Conservation (phyloP, 306 rosid genomes). For the Astragalus glycyphyllos region DNA sequence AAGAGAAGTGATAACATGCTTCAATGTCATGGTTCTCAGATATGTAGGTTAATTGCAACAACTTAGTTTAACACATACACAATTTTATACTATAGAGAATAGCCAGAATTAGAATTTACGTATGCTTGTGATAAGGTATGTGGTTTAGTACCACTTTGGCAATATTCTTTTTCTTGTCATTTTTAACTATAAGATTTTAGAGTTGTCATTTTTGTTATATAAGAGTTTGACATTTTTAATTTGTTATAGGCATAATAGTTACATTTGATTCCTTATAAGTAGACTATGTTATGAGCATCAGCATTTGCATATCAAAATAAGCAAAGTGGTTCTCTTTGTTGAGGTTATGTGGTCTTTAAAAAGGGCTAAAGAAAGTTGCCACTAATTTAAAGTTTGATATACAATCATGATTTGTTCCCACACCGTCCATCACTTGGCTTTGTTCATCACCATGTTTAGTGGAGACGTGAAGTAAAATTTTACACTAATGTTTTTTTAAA, state of each 20-base stretch:
- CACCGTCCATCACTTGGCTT: neutral
- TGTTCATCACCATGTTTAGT: slow-evolving; percentile 15
- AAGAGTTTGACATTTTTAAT: neutral
- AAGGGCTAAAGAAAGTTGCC: too few relatives aligned
- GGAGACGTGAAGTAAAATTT: slow-evolving; percentile 5
- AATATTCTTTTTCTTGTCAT: neutral
- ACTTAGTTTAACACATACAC: neutral
- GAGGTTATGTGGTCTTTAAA: too few relatives aligned
- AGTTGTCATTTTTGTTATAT: neutral
- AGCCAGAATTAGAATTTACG: slow-evolving; percentile 35
- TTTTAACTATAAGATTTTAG: neutral
- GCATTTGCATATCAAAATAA: too few relatives aligned
- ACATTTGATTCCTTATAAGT: too few relatives aligned
- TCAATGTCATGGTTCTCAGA: slow-evolving; percentile 2
- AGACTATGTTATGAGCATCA: too few relatives aligned
- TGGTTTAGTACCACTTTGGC: neutral
- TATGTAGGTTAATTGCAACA: neutral
- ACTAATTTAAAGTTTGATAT: neutral
- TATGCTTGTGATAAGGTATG: neutral
- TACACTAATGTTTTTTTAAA: too few relatives aligned
- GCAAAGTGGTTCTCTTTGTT: too few relatives aligned
- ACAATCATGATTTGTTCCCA: slow-evolving; percentile 29
- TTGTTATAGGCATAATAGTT: neutral
- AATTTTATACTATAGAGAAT: slow-evolving; percentile 32
- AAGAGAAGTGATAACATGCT: neutral